Conservation (phyloP, 1,139 yeast genomes). For the Lodderomyces parapsilosis region DNA sequence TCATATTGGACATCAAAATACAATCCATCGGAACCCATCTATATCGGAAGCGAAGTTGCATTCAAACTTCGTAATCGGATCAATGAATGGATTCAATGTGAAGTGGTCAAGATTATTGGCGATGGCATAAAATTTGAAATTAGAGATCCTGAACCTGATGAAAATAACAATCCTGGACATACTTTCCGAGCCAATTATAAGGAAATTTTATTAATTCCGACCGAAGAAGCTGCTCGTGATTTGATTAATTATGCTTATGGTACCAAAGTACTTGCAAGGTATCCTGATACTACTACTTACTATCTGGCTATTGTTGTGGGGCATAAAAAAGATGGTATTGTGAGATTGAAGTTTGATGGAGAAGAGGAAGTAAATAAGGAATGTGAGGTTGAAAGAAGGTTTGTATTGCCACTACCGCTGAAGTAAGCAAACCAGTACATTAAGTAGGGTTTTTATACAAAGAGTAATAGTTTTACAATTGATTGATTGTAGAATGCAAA, state of each 20-base stretch:
- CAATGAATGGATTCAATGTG: conserved; percentile 98
- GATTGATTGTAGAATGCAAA: too few species aligned
- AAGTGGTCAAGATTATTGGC: conserved; percentile 70
- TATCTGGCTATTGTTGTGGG: conserved; percentile 93
- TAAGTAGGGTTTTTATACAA: too few species aligned
- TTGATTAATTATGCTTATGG: conserved; percentile 70
- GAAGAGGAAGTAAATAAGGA: conserved; percentile 97
- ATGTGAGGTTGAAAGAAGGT: conserved; percentile 84
- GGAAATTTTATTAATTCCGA: conserved; percentile 77
- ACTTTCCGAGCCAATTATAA: conserved; percentile 78
- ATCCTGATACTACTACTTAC: conserved; percentile 97
- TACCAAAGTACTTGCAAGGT: conserved; percentile 83
- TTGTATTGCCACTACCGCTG: conserved; percentile 74
- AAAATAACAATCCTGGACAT: conserved; percentile 85
- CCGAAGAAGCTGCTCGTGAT: conserved; percentile 19
- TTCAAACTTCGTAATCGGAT: conserved; percentile 66
- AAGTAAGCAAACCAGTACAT: too few species aligned
- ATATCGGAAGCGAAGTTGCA: conserved; percentile 83
- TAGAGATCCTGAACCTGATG: conserved; percentile 97
- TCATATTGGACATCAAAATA: conserved; percentile 44
- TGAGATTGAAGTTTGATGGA: conserved; percentile 86
- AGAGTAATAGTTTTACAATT: too few species aligned
- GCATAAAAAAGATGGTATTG: conserved; percentile 69
- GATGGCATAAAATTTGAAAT: conserved; percentile 85
- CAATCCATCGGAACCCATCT: conserved; percentile 61